Conservation (phyloP, 2,329 filamentous ascomycete species). For the Onygenales sp. region DNA sequence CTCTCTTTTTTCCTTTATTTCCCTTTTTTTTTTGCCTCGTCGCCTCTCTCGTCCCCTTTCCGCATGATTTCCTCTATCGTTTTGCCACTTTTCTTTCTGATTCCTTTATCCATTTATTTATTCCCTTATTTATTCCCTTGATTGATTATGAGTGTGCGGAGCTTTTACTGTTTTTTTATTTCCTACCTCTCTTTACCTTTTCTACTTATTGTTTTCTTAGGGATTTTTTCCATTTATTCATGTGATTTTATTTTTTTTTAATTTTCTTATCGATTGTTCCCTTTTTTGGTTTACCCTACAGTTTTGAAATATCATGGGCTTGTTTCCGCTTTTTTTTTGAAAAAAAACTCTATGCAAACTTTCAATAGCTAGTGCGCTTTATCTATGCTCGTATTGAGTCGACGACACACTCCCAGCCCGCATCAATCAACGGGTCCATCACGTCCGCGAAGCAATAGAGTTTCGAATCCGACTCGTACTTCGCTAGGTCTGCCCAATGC, state of each 20-base stretch:
- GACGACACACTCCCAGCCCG: background rate
- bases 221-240: background rate
- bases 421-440: background rate
- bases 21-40: constrained; percentile 6
- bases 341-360: too few relatives aligned
- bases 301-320: constrained; percentile 5
- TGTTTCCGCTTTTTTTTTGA: background rate
- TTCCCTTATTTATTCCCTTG: constrained; percentile 12
- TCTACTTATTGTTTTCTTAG: background rate
- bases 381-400: background rate
- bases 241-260: background rate
- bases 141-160: background rate
- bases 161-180: background rate
- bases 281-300: background rate
- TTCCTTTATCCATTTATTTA: constrained; percentile 13
- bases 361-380: too few relatives aligned
- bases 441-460: background rate
- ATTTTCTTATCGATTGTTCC: background rate
- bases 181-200: background rate
- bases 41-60: constrained; percentile 7
- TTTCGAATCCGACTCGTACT: background rate
- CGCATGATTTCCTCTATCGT: constrained; percentile 30
- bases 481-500: background rate
- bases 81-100: constrained; percentile 20
- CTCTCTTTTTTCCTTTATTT: constrained; percentile 13